phyloP scores from a whole-genome alignment of 2,329 filamentous ascomycete species.

The Penicillium fuscoglaucum region DNA sequence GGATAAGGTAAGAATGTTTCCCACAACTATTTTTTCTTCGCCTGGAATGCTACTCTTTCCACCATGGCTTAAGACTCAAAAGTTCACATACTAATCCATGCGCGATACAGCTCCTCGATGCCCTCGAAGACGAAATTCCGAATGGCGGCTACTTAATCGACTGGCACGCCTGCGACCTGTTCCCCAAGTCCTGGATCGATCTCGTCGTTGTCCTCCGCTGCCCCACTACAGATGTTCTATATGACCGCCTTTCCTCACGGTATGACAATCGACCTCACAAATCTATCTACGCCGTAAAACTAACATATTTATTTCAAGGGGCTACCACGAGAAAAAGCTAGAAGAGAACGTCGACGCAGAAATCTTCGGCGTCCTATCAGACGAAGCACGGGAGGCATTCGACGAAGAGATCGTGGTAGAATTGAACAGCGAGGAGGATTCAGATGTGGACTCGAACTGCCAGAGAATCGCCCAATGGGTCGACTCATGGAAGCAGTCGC shows the following conservation, averaged over 20 bases:
- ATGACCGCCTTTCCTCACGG: slow-evolving; percentile 78
- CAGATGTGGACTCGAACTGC: slow-evolving; percentile 86
- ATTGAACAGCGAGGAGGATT: slow-evolving; percentile 74
- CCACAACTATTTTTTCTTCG: background rate
- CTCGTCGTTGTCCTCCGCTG: slow-evolving; percentile 83
- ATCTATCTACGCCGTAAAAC: background rate
- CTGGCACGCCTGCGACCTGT: slow-evolving; percentile 97
- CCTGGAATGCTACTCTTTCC: background rate
- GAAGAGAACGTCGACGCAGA: slow-evolving; percentile 96
- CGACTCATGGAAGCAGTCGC: slow-evolving; percentile 70
- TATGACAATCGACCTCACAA: slow-evolving; percentile 35
- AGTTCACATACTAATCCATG: slow-evolving; percentile 5
- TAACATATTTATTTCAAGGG: slow-evolving; percentile 48
- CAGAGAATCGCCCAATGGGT: slow-evolving; percentile 82
- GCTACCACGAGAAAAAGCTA: slow-evolving; percentile 82
- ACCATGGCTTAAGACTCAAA: background rate
- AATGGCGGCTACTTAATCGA: slow-evolving; percentile 86
- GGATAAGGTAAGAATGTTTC: slow-evolving; percentile 67
- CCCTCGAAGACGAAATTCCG: slow-evolving; percentile 77
- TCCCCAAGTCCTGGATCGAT: slow-evolving; percentile 91
- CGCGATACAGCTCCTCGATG: slow-evolving; percentile 68
- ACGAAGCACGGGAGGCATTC: slow-evolving; percentile 86
- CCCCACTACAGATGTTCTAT: slow-evolving; percentile 75
- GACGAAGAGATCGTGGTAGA: slow-evolving; percentile 87
- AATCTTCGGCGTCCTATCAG: slow-evolving; percentile 92